phyloP scores from a whole-genome alignment of 257 asterid species.

The Gynochthodes officinalis region DNA sequence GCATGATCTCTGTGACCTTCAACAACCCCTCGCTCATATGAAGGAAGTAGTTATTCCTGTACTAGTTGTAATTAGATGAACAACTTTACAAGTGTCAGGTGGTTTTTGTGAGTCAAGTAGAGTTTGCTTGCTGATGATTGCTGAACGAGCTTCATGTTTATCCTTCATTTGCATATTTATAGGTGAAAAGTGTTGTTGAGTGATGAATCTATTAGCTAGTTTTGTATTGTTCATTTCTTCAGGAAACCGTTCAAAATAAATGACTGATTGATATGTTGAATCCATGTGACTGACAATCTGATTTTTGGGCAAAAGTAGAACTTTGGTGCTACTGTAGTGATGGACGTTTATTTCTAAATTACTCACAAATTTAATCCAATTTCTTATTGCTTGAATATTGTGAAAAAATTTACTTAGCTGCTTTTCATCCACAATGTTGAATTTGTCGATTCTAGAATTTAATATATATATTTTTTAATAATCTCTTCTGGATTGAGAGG shows the following conservation, averaged over 20 bases:
- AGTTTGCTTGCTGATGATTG: not conserved
- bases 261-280: not conserved
- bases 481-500: no score
- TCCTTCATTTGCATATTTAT: slow-evolving; percentile 13
- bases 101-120: not conserved
- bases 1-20: not conserved
- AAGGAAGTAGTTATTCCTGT: no score
- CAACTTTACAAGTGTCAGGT: not conserved
- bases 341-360: not conserved
- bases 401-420: no score
- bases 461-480: no score
- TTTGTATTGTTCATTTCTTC: not conserved
- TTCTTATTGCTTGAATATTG: no score
- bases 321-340: not conserved
- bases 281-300: not conserved
- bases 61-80: not conserved
- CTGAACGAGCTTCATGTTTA: not conserved
- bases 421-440: no score
- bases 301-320: not conserved
- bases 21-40: not conserved
- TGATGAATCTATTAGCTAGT: slow-evolving; percentile 12
- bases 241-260: not conserved
- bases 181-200: slow-evolving; percentile 91
- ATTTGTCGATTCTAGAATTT: no score
- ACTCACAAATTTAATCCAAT: not conserved